Conservation (phyloP, 441 rosid species). For the Croton setiger region DNA sequence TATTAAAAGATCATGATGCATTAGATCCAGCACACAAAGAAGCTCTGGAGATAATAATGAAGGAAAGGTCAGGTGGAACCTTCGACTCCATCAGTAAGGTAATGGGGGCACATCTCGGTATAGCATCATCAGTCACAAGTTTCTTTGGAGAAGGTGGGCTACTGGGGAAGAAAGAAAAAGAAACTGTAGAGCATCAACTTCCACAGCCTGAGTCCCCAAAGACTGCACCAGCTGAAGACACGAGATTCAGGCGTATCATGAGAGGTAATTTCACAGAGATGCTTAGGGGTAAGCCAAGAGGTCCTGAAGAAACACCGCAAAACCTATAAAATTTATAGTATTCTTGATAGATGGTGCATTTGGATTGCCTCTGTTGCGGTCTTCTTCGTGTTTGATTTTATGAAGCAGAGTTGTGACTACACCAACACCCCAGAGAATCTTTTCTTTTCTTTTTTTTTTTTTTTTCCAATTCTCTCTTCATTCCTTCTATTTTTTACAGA, state of each 20-base stretch:
- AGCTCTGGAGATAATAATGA: slow-evolving; percentile 87
- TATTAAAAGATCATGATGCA: slow-evolving; percentile 77
- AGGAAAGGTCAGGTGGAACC: slow-evolving; percentile 88
- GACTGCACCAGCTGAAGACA: slow-evolving; percentile 60
- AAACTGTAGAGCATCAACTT: slow-evolving; percentile 37
- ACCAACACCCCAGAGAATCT: neutral
- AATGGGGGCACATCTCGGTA: slow-evolving; percentile 94
- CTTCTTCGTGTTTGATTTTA: slow-evolving; percentile 4
- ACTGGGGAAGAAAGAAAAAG: slow-evolving; percentile 87
- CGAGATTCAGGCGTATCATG: slow-evolving; percentile 91
- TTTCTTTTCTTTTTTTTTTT: neutral
- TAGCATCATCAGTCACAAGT: slow-evolving; percentile 84
- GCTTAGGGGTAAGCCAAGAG: slow-evolving; percentile 70
- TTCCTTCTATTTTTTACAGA: neutral
- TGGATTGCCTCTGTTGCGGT: slow-evolving; percentile 26
- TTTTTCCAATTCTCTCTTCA: neutral
- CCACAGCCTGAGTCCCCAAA: slow-evolving; percentile 52
- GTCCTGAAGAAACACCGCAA: slow-evolving; percentile 51
- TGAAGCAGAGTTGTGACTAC: neutral
- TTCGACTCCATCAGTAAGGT: slow-evolving; percentile 79
- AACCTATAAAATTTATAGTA: slow-evolving; percentile 22
- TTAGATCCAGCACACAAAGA: slow-evolving; percentile 97
- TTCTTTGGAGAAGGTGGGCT: slow-evolving; percentile 87
- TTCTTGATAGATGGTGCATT: neutral
- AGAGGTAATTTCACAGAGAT: slow-evolving; percentile 84